Evolutionary conservation across 352 stramenopile genomes (phyloP), one percentile per base, ranked within the genome.

Genomic region (Pythium biforme): DNA sequence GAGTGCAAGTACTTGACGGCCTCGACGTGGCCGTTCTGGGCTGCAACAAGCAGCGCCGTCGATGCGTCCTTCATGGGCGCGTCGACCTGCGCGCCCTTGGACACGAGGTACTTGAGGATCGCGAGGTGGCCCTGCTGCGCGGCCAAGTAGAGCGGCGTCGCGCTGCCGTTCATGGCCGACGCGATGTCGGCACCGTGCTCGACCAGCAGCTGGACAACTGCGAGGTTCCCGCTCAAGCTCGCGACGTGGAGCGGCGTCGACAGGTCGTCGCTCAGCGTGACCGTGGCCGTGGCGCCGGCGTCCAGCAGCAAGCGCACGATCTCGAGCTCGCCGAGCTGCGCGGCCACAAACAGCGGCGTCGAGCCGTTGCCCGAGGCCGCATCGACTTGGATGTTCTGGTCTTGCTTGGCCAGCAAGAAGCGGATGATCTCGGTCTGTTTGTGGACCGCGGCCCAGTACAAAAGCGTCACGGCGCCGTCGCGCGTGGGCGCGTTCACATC

Each of bases 261-360:
- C 43, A 63, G 55, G 52, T 70, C 67, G 27, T 70, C 62, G 1
- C 5, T 29, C 11, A 70, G 56, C 34, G 48, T 46, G 20, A 64
- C 52, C 26, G 88, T 84, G 34, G 86, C 66, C 31, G 83, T 82
- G 1, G 81, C 85, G 3, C 78, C 80, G 46, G 70, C 77, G 10
- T 70, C 69, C 10, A 90, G 71, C 37, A 94, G 71, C 29, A 87
- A 39, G 49, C 86, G 74, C 43, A 92, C 77, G 15, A 86, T 63
- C 20, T 89, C 69, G 20, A 76, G 74, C 58, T 92, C 77, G 29
- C 83, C 79, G 31, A 81, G 70, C 29, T 87, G 72, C 62, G 82
- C 78, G 1, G 85, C 83, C 10, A 90, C 76, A 55, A 76, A 74
- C 29, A 77, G 62, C 22, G 66, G 48, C 17, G 72, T 77, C 39